Percentiles rank a stretch among this genome's conserved stretches.
Conservation (phyloP, 192 early-diverging fungal species). For the Thamnidium elegans region DNA sequence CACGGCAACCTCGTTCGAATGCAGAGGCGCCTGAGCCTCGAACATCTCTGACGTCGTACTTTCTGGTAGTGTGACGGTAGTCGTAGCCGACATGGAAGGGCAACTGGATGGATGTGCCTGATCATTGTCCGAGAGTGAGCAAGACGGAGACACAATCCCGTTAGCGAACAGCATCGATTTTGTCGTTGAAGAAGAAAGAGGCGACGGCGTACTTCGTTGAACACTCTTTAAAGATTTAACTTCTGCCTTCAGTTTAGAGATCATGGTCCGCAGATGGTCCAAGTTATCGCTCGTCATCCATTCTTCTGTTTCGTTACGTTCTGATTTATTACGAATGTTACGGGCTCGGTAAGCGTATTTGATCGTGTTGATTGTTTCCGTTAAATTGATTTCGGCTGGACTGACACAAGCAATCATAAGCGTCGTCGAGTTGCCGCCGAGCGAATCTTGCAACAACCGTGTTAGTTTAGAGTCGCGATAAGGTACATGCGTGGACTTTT, state of each 20-base stretch:
- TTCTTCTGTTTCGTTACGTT: constrained; percentile 65
- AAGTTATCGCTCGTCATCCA: constrained; percentile 57
- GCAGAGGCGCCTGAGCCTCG: background rate
- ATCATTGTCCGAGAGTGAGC: constrained; percentile 15
- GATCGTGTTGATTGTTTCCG: constrained; percentile 94
- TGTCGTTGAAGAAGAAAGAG: background rate
- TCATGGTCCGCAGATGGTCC: constrained; percentile 62
- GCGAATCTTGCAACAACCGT: constrained; percentile 90
- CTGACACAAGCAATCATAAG: constrained; percentile 95
- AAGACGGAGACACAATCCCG: constrained; percentile 6
- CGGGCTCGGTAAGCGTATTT: constrained; percentile 95
- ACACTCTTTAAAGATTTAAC: constrained; percentile 44
- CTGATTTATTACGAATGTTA: constrained; percentile 92
- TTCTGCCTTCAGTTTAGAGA: constrained; percentile 61
- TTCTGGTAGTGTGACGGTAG: constrained; percentile 5
- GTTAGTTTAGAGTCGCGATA: constrained; percentile 98
- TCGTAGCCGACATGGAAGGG: constrained; percentile 18
- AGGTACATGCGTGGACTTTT: constrained; percentile 74
- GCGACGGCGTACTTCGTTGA: background rate
- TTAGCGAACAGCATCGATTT: background rate
- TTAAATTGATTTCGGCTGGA: constrained; percentile 78
- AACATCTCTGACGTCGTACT: background rate
- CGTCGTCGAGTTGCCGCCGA: constrained; percentile 93
- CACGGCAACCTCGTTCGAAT: background rate
- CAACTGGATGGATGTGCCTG: background rate